Evolutionary conservation across 2,329 filamentous ascomycete genomes (phyloP).

Genomic region (Botrytis galanthina): DNA sequence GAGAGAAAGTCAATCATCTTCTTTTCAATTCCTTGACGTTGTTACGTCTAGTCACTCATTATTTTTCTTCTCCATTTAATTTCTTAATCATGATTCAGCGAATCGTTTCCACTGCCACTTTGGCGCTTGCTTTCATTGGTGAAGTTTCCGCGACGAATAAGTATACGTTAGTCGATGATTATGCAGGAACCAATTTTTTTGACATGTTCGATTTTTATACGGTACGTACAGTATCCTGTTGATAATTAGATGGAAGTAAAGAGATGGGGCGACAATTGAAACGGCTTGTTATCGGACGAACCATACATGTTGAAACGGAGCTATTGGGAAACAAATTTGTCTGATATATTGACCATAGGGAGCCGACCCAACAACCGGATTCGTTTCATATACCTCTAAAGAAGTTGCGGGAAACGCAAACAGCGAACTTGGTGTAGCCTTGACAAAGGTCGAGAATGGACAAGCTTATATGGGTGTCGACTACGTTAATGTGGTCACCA

Average conservation of each 20-base stretch:
- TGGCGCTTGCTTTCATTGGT: conserved; percentile 21
- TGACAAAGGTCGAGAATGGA: conserved; percentile 53
- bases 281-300: not conserved
- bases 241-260: not conserved
- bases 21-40: conserved; percentile 24
- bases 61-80: conserved; percentile 22
- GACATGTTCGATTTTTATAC: conserved; percentile 54
- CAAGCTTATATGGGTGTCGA: conserved; percentile 69
- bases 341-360: conserved; percentile 26
- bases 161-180: conserved; percentile 35
- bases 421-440: conserved; percentile 27
- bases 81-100: conserved; percentile 24
- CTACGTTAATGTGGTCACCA: conserved; percentile 50
- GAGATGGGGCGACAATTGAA: not conserved
- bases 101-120: conserved; percentile 12
- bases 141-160: conserved; percentile 22
- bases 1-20: conserved; percentile 15
- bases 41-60: conserved; percentile 33
- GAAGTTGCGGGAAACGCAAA: conserved; percentile 51
- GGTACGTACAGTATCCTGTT: conserved; percentile 26
- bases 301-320: not conserved
- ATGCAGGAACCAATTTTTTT: conserved; percentile 45
- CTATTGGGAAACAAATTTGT: not conserved
- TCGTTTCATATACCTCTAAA: conserved; percentile 57
- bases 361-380: conserved; percentile 63